Base-by-base conservation (phyloP, 2,329 filamentous ascomycete species). In the Aspergillus proliferans region DNA sequence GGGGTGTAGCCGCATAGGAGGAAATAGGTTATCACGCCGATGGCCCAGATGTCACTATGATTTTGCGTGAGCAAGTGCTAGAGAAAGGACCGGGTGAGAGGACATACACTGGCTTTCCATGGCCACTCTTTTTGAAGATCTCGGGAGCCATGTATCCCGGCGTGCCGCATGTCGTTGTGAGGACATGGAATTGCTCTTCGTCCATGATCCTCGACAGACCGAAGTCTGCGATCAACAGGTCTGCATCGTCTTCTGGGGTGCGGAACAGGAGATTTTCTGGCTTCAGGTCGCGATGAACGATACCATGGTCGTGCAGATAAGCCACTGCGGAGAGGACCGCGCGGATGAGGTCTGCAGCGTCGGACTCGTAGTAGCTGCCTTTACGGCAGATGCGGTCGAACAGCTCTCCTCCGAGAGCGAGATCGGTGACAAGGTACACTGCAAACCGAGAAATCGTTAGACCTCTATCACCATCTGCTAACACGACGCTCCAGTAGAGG, bases 61-160 rank as follows among this genome's bases (percentile, higher is more conserved):
- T 7, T 49, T 43, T 43, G 48, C 8, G 41, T 43, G 22, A 43
- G 14, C 24, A 10, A 22, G 15, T 14, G 44, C 8, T 33, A 45
- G 15, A 19, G 15, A 2, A 49, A 8, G 9, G n/a, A 46, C 19
- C 6, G 41, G 15, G 18, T 8, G 8, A 4, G 19, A 38, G 28
- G n/a, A 59, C 75, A 57, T 77, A 84, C 81, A 98, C 93, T 59
- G 93, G 91, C 72, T 97, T 98, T 55, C 93, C 93, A 68, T 98
- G 93, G 22, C 93, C 93, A 6, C 87, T 91, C 77, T 98, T 98
- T 71, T 95, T 95, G 75, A 98, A 98, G 63, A 98, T 98, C 70
- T 98, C 93, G 19, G 93, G 93, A 2, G 93, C 93, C 93, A 98
- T 98, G 72, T 98, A 98, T 44, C 93, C 93, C 3, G 93, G 93